These are phyloP conservation scores for Aspergillus sp. DNA, from an alignment of 2,329 filamentous ascomycete species.

Conservation along the genomic window DNA sequence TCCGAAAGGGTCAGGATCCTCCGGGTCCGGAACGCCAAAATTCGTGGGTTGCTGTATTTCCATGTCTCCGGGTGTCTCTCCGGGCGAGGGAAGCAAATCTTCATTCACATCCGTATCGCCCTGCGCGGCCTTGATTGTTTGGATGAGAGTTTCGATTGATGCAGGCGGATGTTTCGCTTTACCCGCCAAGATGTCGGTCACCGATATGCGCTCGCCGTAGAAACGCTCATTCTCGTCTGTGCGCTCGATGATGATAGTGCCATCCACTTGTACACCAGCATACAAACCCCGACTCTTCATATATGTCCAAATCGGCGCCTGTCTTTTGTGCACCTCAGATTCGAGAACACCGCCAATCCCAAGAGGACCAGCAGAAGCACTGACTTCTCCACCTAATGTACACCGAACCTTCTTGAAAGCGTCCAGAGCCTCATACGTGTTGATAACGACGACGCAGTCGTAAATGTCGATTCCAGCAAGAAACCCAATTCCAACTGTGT, in stretches of 20 bases:
- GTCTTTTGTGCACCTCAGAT: constrained; percentile 68
- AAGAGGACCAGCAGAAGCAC: constrained; percentile 76
- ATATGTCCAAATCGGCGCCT: constrained; percentile 78
- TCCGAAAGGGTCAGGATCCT: constrained; percentile 91
- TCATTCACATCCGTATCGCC: constrained; percentile 77
- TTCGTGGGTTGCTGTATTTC: constrained; percentile 51
- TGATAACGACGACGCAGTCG: constrained; percentile 92
- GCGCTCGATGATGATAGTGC: constrained; percentile 82
- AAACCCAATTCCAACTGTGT: constrained; percentile 87
- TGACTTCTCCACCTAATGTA: constrained; percentile 81
- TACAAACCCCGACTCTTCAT: constrained; percentile 90
- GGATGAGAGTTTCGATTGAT: constrained; percentile 67
- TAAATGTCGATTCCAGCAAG: constrained; percentile 92
- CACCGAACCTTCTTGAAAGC: constrained; percentile 79
- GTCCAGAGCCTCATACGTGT: constrained; percentile 81
- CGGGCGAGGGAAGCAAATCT: constrained; percentile 65
- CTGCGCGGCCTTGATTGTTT: constrained; percentile 87
- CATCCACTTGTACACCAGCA: constrained; percentile 83
- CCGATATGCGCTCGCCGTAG: constrained; percentile 70
- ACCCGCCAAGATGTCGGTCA: constrained; percentile 66
- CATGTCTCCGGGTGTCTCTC: constrained; percentile 77
- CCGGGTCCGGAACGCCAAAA: constrained; percentile 77
- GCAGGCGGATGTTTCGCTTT: constrained; percentile 62
- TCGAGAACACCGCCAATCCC: constrained; percentile 75
- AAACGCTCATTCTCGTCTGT: constrained; percentile 88